phyloP scores from a whole-genome alignment of 257 asterid genomes.

The Salvia miltiorrhiza region DNA sequence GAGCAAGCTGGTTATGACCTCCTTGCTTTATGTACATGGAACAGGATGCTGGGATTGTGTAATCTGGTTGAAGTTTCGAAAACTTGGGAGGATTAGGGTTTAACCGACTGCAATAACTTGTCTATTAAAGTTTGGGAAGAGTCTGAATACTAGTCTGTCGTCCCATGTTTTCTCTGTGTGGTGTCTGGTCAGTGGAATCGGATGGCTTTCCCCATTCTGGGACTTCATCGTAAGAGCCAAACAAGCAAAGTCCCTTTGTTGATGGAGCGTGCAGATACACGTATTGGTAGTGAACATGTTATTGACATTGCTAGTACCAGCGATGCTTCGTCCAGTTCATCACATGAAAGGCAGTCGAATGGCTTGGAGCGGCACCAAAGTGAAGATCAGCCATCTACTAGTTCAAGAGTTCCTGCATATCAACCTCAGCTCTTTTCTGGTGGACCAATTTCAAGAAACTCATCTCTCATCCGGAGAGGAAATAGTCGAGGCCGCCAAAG shows the following conservation, averaged over 20 bases:
- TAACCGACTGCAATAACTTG: slow-evolving; percentile 14
- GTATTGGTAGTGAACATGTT: slow-evolving; percentile 41
- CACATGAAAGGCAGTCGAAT: slow-evolving; percentile 46
- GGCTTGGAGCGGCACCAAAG: slow-evolving; percentile 44
- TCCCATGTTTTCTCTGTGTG: slow-evolving; percentile 47
- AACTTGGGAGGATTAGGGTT: slow-evolving; percentile 1
- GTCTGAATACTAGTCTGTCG: slow-evolving; percentile 10
- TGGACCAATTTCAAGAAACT: slow-evolving; percentile 56
- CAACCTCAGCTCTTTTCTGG: slow-evolving; percentile 54
- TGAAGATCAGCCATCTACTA: slow-evolving; percentile 70
- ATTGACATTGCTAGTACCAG: slow-evolving; percentile 60
- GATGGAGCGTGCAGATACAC: slow-evolving; percentile 61
- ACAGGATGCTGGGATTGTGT: slow-evolving; percentile 26
- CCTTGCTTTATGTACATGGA: slow-evolving; percentile 7
- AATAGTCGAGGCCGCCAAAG: slow-evolving; percentile 65
- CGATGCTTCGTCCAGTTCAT: slow-evolving; percentile 46
- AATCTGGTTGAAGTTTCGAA: slow-evolving; percentile 23
- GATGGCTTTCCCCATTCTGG: slow-evolving; percentile 60
- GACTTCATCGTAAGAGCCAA: slow-evolving; percentile 63
- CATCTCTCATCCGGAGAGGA: slow-evolving; percentile 65
- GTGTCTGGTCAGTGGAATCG: slow-evolving; percentile 33
- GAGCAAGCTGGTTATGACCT: slow-evolving; percentile 13
- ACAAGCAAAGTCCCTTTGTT: slow-evolving; percentile 47
- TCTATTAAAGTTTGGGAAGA: neutral
- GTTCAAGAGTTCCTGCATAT: slow-evolving; percentile 46